Percentiles rank a stretch among this genome's conserved stretches.
phyloP scores from a whole-genome alignment of 768 basidiomycete species.

The Tephrocybe sp. region DNA sequence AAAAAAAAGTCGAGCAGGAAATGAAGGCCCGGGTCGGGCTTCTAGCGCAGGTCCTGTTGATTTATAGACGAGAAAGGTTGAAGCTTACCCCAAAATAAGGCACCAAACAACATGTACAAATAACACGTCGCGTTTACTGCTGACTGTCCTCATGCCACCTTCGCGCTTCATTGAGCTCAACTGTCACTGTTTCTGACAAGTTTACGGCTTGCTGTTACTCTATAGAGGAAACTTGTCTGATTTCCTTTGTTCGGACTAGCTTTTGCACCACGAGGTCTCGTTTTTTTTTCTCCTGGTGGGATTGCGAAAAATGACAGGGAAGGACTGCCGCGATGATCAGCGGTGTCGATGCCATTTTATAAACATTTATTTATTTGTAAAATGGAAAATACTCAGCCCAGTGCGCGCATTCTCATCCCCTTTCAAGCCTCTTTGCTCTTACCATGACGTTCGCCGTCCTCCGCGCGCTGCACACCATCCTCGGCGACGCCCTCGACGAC shows the following conservation, averaged over 20 bases:
- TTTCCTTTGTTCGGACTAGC: not conserved
- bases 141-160: not conserved
- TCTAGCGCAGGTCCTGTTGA: slow-evolving; percentile 13
- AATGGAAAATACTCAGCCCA: slow-evolving; percentile 10
- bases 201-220: slow-evolving; percentile 13
- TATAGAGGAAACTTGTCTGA: not conserved
- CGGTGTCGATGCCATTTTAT: slow-evolving; percentile 12
- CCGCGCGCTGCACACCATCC: slow-evolving; percentile 60
- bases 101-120: slow-evolving; percentile 9
- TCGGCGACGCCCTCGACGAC: slow-evolving; percentile 67
- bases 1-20: not conserved
- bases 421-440: slow-evolving; percentile 5
- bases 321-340: slow-evolving; percentile 16
- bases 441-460: slow-evolving; percentile 62
- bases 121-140: slow-evolving; percentile 10
- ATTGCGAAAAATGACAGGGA: slow-evolving; percentile 16
- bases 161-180: slow-evolving; percentile 1
- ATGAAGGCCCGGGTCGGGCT: slow-evolving; percentile 12
- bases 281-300: slow-evolving; percentile 11
- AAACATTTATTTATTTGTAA: slow-evolving; percentile 11
- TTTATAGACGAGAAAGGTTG: not conserved
- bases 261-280: not conserved
- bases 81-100: not conserved
- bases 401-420: not conserved
- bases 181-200: slow-evolving; percentile 10